phyloP scores from a whole-genome alignment of 148 eudicot species.

The Persicaria maculosa region DNA sequence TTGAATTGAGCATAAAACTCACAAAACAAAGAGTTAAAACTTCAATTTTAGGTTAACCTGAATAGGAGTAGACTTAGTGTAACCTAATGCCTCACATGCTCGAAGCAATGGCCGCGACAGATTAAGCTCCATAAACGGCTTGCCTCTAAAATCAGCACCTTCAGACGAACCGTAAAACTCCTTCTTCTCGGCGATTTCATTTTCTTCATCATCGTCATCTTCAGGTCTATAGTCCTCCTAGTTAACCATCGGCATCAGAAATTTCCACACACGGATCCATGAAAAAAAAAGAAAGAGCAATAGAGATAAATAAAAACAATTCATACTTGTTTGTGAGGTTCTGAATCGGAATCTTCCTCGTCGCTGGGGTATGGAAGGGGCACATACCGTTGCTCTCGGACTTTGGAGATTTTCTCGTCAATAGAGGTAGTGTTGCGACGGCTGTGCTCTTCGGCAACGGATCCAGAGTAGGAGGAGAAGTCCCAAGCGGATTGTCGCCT shows the following conservation, averaged over 20 bases:
- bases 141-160: conserved; percentile 66
- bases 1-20: background rate
- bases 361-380: conserved; percentile 15
- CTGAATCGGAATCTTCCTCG: conserved; percentile 32
- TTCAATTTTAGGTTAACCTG: conserved; percentile 39
- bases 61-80: conserved; percentile 83
- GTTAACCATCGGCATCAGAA: background rate
- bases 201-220: conserved; percentile 56
- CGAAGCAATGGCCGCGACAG: conserved; percentile 85
- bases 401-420: conserved; percentile 59
- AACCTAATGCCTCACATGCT: conserved; percentile 81
- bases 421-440: conserved; percentile 79
- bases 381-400: conserved; percentile 22
- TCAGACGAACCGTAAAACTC: conserved; percentile 57
- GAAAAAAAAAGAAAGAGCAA: background rate
- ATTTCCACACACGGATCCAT: background rate
- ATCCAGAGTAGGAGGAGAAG: conserved; percentile 65
- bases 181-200: conserved; percentile 31
- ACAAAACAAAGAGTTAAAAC: background rate
- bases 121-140: conserved; percentile 71
- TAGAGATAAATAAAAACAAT: background rate
- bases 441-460: conserved; percentile 72
- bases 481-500: conserved; percentile 72
- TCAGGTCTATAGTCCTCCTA: conserved; percentile 51
- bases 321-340: conserved; percentile 41